A percentile compares a stretch with the other conserved stretches of the same genome.
These are phyloP conservation scores for Lasiodiplodia citricola DNA, from an alignment of 2,329 filamentous ascomycete species.

Conservation along the genomic window DNA sequence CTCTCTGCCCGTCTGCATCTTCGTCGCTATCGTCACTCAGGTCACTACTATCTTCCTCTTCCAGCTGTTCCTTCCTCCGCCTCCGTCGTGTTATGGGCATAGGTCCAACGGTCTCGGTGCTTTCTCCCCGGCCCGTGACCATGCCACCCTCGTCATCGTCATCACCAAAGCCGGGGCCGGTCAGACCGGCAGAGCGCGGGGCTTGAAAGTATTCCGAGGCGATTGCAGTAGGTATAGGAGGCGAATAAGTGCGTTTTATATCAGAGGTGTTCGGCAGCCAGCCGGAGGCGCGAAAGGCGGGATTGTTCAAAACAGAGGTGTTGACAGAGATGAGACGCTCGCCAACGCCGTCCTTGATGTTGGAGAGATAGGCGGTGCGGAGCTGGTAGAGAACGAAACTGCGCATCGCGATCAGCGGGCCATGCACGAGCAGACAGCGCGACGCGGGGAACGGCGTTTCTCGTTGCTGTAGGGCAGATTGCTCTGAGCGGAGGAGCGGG, in stretches of 20 bases:
- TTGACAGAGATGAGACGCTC: conserved; percentile 84
- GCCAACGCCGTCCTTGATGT: conserved; percentile 82
- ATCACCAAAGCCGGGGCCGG: conserved; percentile 65
- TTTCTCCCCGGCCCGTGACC: conserved; percentile 68
- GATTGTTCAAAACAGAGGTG: conserved; percentile 77
- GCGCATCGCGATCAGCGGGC: conserved; percentile 24
- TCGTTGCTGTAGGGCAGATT: background rate
- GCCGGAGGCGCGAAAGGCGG: conserved; percentile 81
- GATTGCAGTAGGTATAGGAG: conserved; percentile 81
- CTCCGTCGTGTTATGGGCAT: conserved; percentile 68
- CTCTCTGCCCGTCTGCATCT: conserved; percentile 64
- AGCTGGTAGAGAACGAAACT: conserved; percentile 85
- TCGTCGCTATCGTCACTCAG: conserved; percentile 85
- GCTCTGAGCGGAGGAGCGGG: conserved; percentile 27
- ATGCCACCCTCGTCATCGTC: conserved; percentile 74
- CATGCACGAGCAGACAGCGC: background rate
- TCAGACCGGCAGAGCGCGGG: conserved; percentile 62
- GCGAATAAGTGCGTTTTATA: conserved; percentile 83
- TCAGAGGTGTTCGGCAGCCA: conserved; percentile 77
- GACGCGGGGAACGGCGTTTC: too few relatives aligned
- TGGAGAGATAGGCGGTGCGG: conserved; percentile 77
- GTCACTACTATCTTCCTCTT: conserved; percentile 86
- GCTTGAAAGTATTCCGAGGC: conserved; percentile 86
- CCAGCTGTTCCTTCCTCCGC: conserved; percentile 73
- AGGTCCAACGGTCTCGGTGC: conserved; percentile 71